Conservation (phyloP, 148 eudicot genomes). For the Silene latifolia region DNA sequence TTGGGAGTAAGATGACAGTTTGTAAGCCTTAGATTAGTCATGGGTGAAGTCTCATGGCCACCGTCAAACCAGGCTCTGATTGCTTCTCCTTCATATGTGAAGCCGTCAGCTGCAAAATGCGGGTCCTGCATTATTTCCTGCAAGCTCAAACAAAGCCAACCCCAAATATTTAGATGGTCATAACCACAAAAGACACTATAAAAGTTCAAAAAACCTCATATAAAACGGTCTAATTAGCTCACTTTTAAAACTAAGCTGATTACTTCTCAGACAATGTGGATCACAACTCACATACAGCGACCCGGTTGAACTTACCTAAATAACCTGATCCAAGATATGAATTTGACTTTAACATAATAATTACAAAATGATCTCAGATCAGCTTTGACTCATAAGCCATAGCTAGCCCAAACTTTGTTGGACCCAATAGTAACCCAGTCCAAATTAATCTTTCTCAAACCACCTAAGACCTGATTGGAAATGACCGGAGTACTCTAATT, state of each 20-base stretch:
- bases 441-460: too few relatives aligned
- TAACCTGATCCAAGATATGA: too few relatives aligned
- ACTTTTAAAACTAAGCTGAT: background rate
- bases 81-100: conserved; percentile 68
- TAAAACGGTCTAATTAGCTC: background rate
- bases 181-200: background rate
- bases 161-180: background rate
- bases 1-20: conserved; percentile 6
- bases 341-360: too few relatives aligned
- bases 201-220: too few relatives aligned
- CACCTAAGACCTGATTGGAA: too few relatives aligned
- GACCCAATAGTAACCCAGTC: too few relatives aligned
- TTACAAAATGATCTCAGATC: too few relatives aligned
- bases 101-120: conserved; percentile 74
- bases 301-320: background rate
- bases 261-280: too few relatives aligned
- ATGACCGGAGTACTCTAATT: too few relatives aligned
- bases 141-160: conserved; percentile 24
- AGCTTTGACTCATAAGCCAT: too few relatives aligned
- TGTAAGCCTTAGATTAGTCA: conserved; percentile 6
- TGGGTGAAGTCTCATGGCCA: conserved; percentile 45
- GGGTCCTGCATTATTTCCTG: conserved; percentile 83
- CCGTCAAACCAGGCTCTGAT: conserved; percentile 64
- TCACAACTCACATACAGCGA: background rate
- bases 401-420: too few relatives aligned